Conservation (phyloP, 495 filamentous ascomycete genomes). For the Bathelium albidoporum region DNA sequence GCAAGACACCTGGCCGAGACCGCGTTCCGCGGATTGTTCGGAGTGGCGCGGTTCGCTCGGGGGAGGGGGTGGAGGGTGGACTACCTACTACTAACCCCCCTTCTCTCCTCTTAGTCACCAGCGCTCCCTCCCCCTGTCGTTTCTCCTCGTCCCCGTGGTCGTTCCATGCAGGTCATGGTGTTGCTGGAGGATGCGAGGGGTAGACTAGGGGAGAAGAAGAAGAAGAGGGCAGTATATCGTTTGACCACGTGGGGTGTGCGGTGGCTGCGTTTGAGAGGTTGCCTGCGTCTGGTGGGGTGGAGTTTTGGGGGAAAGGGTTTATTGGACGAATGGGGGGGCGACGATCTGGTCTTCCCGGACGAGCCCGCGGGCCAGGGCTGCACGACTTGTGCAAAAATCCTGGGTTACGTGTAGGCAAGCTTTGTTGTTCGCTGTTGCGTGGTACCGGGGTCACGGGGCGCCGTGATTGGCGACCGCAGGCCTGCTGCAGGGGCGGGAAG, state of each 20-base stretch:
- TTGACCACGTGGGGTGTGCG: too few relatives aligned
- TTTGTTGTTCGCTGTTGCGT: not conserved
- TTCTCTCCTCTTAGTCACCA: not conserved
- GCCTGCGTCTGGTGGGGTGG: not conserved
- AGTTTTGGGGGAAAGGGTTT: too few relatives aligned
- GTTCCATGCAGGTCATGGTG: too few relatives aligned
- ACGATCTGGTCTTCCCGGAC: not conserved
- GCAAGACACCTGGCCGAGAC: not conserved
- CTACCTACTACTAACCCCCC: not conserved
- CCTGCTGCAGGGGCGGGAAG: not conserved
- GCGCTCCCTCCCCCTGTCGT: not conserved
- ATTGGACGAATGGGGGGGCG: not conserved
- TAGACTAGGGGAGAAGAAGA: too few relatives aligned
- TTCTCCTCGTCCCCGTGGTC: not conserved
- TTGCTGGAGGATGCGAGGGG: too few relatives aligned
- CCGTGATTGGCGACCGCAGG: not conserved
- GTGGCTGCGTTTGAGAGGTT: not conserved
- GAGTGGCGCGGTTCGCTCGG: too few relatives aligned
- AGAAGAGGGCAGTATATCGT: too few relatives aligned
- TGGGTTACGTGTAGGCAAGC: not conserved
- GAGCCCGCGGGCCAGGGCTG: not conserved
- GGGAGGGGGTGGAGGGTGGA: not conserved
- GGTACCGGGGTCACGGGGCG: not conserved
- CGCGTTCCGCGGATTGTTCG: not conserved
- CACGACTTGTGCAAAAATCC: not conserved